Evolutionary conservation across 192 early-diverging fungal species (phyloP).

Genomic region (Hyaloraphidium curvatum): DNA sequence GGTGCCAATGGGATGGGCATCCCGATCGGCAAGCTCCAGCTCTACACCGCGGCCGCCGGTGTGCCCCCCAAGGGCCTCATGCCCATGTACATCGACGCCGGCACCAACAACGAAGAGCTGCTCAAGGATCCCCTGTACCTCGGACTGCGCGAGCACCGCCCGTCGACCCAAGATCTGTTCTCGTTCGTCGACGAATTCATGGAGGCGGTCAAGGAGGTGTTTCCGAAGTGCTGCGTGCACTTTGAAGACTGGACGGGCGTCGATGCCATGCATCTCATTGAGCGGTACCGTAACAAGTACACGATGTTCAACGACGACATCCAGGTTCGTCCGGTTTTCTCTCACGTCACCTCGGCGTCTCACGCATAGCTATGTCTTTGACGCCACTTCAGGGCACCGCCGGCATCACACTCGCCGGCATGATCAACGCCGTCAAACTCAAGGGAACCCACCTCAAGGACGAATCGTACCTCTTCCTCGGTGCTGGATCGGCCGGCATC

Average conservation of each 20-base stretch:
- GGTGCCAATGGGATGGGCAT: slow-evolving; percentile 94
- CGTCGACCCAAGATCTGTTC: slow-evolving; percentile 39
- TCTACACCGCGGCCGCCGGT: slow-evolving; percentile 18
- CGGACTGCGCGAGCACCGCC: slow-evolving; percentile 50
- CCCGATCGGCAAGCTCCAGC: slow-evolving; percentile 21
- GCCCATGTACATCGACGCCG: slow-evolving; percentile 80
- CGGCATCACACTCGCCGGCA: slow-evolving; percentile 76
- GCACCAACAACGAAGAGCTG: slow-evolving; percentile 67
- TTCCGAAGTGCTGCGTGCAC: slow-evolving; percentile 71
- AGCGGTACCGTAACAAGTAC: slow-evolving; percentile 16
- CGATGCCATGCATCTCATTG: slow-evolving; percentile 16
- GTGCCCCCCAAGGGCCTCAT: slow-evolving; percentile 69
- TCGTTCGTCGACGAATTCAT: slow-evolving; percentile 72
- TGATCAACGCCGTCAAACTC: slow-evolving; percentile 57
- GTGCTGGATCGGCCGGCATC: slow-evolving; percentile 85
- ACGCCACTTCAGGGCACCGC: slow-evolving; percentile 80
- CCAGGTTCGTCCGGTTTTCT: slow-evolving; percentile 17
- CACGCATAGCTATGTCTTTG: background rate
- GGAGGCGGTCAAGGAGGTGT: slow-evolving; percentile 37
- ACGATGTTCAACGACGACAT: slow-evolving; percentile 94
- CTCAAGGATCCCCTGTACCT: slow-evolving; percentile 77
- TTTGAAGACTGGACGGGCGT: slow-evolving; percentile 92
- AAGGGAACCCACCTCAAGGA: slow-evolving; percentile 41
- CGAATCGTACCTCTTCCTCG: slow-evolving; percentile 81
- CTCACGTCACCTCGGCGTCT: background rate